Evolutionary conservation across 345 rosid species (phyloP), one percentile per base, ranked within the genome.

Genomic region (Rubroshorea leprosula): DNA sequence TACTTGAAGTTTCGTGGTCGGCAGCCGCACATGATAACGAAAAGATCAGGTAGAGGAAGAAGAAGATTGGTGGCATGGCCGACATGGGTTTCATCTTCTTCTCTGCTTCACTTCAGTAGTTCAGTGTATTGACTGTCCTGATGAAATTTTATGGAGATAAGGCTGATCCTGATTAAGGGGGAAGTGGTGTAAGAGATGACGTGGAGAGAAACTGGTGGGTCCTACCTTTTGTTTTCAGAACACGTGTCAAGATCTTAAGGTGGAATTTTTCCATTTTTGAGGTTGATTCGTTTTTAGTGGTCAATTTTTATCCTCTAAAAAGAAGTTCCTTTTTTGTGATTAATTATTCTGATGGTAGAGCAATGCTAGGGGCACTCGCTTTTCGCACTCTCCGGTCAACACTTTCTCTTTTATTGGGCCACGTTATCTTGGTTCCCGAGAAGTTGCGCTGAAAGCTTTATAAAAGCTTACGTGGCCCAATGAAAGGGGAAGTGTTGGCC

Each of bases 101-200:
- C 59, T 44, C n/a, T 14, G 10, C 6, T 44, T 19, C 59, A 11
- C 76, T 76, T 65, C 50, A 73, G 39, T 70, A 78, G 83, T 62
- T 80, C 38, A 65, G 41, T 35, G 41, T 35, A 35, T 35, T 35
- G 31, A 4, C 8, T 27, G 41, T 13, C 41, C 12, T 35, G 41
- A 35, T 35, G 41, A 6, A 35, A 35, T 6, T 6, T 35, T 13
- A 35, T 35, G 41, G 41, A 29, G 35, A 29, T 4, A 13, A 35
- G 41, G 12, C n/a, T 35, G 41, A 35, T 10, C 1, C 1, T 4
- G 41, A 35, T 2, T 6, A 35, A 6, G 7, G 5, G 31, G 4
- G 31, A 13, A 35, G 41, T n/a, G n/a, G n/a, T 31, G 49, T 45
- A 45, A 45, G 49, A 16, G 49, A 14, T 45, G 49, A 45, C 4